Conservation (phyloP, 306 rosid genomes). For the Cicer arietinum region DNA sequence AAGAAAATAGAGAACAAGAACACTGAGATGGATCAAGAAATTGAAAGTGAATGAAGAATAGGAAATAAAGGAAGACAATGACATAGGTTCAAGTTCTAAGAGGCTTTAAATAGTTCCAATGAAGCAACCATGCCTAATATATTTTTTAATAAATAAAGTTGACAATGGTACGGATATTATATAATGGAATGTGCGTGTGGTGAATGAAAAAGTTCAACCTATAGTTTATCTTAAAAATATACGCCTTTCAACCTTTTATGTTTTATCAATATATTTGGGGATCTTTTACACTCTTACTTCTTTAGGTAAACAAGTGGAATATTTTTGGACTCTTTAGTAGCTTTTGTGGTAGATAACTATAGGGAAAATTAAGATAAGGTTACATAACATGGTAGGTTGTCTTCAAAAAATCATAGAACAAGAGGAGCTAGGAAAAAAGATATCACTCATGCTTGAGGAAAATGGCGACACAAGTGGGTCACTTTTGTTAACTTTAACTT, state of each 20-base stretch:
- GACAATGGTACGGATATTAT: slow-evolving; percentile 14
- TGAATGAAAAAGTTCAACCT: slow-evolving; percentile 36
- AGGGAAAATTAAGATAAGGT: slow-evolving; percentile 46
- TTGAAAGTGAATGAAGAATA: slow-evolving; percentile 35
- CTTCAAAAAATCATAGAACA: slow-evolving; percentile 46
- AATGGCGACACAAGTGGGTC: slow-evolving; percentile 56
- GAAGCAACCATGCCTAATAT: slow-evolving; percentile 50
- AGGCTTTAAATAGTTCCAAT: slow-evolving; percentile 59
- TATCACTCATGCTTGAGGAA: slow-evolving; percentile 23
- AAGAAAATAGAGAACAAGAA: slow-evolving; percentile 6
- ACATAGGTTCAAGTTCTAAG: slow-evolving; percentile 42
- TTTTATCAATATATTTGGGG: slow-evolving; percentile 42
- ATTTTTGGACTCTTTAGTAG: slow-evolving; percentile 38
- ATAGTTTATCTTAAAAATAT: slow-evolving; percentile 32
- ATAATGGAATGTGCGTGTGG: slow-evolving; percentile 6
- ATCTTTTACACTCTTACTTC: slow-evolving; percentile 43
- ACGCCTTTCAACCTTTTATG: slow-evolving; percentile 44
- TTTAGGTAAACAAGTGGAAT: slow-evolving; percentile 43
- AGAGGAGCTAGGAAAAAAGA: slow-evolving; percentile 41
- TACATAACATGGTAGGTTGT: slow-evolving; percentile 47
- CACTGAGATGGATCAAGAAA: slow-evolving; percentile 37
- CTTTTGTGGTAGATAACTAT: slow-evolving; percentile 53
- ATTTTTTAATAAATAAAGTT: slow-evolving; percentile 36
- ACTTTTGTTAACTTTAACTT: slow-evolving; percentile 35
- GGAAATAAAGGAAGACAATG: slow-evolving; percentile 41